Base-by-base conservation (phyloP, 805 yeast species). In the Metschnikowia gelsemii region DNA sequence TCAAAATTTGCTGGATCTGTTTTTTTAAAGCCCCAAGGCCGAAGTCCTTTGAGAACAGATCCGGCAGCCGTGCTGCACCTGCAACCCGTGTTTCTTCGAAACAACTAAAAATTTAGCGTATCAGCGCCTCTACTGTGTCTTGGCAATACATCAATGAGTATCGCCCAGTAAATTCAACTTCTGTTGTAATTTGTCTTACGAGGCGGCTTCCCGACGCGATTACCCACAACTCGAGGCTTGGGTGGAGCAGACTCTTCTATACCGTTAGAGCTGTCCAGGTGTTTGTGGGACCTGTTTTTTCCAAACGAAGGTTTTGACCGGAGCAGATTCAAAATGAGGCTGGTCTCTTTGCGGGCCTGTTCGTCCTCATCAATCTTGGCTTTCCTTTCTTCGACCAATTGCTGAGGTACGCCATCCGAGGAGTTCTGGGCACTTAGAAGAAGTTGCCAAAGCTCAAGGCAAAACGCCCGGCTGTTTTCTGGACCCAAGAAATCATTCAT, bases 401-500 rank as follows among this genome's bases (percentile, higher is more conserved):
- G 56, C 16, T 42, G 44, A 0, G 80, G 79, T 9, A 76, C 63
- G 5, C 81, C 82, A 44, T 70, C 69, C 7, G 54, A 50, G 41
- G 70, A 72, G 1, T 59, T 51, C 45, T 74, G 76, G 2, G 78
- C 79, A 25, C 63, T 59, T 3, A 71, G 42, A 32, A 76, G 50
- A 40, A 73, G 54, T 32, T 57, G 54, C 80, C 80, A 78, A 33
- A 78, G 47, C 31, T 62, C 54, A 23, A 55, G 58, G 39, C 77
- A 69, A 45, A 77, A 74, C 29, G 36, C 42, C 36, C 57, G 38
- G 2, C 76, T 53, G 5, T 69, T 69, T 17, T 65, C 61, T 21
- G 64, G 71, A 1, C 69, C 68, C 16, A 78, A 54, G 47, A 76
- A 76, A n/a, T 73, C 76, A 26, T 51, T 44, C 58, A 76, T 47